These are phyloP conservation scores for Aspergillus melleus DNA, from an alignment of 2,329 filamentous ascomycete species.

Conservation along the genomic window DNA sequence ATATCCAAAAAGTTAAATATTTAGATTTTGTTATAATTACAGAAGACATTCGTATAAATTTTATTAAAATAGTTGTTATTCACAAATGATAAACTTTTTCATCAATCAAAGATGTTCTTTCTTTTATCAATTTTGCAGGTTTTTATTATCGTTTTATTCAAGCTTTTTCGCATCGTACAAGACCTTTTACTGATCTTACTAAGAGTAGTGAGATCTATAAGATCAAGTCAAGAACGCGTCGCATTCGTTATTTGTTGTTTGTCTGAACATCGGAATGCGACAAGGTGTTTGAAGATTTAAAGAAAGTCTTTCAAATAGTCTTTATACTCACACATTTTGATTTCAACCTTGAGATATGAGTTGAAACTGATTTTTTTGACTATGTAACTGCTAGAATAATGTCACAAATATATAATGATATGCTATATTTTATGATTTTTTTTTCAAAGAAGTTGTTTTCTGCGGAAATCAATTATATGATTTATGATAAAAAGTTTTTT, in stretches of 20 bases:
- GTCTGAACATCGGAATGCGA: neutral
- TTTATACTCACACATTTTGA: neutral
- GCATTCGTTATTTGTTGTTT: neutral
- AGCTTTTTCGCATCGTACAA: neutral
- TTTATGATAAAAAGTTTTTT: slow-evolving; percentile 24
- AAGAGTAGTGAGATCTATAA: neutral
- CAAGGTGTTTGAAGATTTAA: neutral
- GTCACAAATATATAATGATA: neutral
- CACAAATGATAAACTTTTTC: neutral
- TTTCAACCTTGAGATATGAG: neutral
- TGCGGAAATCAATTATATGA: slow-evolving; percentile 7
- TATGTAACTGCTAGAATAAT: neutral
- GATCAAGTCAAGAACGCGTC: neutral
- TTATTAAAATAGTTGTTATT: slow-evolving; percentile 3
- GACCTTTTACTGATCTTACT: neutral
- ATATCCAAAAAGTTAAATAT: neutral
- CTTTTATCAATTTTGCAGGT: neutral
- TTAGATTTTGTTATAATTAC: neutral
- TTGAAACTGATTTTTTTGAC: neutral
- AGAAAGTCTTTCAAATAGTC: neutral
- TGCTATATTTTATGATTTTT: neutral
- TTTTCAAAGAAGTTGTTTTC: no score
- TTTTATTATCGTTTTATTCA: no score
- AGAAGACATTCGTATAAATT: slow-evolving; percentile 18
- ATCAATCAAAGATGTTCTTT: no score